Conservation (phyloP, 2,329 filamentous ascomycete species). For the Botrytis sinoallii region DNA sequence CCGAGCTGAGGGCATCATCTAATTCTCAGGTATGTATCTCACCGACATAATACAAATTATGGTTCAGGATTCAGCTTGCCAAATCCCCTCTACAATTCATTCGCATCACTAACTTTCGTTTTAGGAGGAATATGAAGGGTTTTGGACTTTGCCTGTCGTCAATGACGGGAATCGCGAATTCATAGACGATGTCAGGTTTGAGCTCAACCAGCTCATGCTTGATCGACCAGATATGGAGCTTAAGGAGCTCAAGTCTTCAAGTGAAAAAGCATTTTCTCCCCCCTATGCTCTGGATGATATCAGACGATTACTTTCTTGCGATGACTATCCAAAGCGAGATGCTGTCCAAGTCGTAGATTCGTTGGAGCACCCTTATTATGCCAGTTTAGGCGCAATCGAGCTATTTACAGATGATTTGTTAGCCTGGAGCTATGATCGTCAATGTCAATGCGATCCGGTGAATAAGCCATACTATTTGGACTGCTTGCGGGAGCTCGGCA, state of each 20-base stretch:
- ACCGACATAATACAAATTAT: neutral
- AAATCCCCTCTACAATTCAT: neutral
- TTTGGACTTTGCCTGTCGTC: constrained; percentile 36
- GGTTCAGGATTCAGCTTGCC: neutral
- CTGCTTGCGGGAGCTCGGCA: constrained; percentile 59
- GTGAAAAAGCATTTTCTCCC: constrained; percentile 12
- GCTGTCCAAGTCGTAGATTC: constrained; percentile 37
- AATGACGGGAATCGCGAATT: constrained; percentile 36
- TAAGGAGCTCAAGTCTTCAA: constrained; percentile 21
- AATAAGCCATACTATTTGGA: constrained; percentile 61
- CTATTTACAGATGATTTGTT: constrained; percentile 63
- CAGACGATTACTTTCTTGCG: constrained; percentile 33
- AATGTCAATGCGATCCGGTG: constrained; percentile 52
- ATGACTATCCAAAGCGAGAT: constrained; percentile 32
- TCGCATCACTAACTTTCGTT: constrained; percentile 16
- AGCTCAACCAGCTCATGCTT: constrained; percentile 43
- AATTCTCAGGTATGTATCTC: constrained; percentile 40
- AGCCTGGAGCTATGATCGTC: constrained; percentile 59
- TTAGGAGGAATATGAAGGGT: constrained; percentile 33
- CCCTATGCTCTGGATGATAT: constrained; percentile 31
- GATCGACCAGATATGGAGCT: constrained; percentile 27
- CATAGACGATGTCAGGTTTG: constrained; percentile 58
- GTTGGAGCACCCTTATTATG: constrained; percentile 48
- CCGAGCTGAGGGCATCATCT: constrained; percentile 35
- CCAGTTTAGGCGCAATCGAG: constrained; percentile 58